Percentiles rank a stretch among this genome's conserved stretches.
Evolutionary conservation across 2,329 filamentous ascomycete genomes (phyloP).

Genomic region (Exophiala alcalophila): DNA sequence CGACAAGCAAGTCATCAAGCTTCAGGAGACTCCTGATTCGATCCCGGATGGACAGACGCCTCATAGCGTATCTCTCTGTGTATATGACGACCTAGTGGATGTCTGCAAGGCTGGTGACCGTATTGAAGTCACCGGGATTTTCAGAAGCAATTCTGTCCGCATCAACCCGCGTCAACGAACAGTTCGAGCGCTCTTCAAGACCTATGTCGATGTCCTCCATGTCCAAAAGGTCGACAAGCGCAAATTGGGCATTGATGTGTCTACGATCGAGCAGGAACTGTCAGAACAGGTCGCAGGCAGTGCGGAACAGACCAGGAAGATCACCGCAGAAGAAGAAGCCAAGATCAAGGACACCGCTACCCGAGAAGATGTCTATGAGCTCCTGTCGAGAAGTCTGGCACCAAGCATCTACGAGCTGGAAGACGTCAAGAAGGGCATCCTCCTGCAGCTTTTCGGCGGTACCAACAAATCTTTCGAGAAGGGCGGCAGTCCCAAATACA

Average conservation of each 20-base stretch:
- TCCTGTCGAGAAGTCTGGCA: constrained; percentile 83
- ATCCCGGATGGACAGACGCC: constrained; percentile 95
- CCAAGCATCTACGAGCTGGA: constrained; percentile 98
- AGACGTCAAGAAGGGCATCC: constrained; percentile 96
- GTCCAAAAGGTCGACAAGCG: constrained; percentile 96
- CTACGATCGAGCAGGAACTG: constrained; percentile 80
- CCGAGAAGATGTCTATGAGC: constrained; percentile 85
- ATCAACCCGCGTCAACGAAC: constrained; percentile 90
- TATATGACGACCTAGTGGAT: constrained; percentile 95
- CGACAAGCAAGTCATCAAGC: constrained; percentile 97
- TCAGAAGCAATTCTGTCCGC: constrained; percentile 88
- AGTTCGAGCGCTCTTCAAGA: constrained; percentile 96
- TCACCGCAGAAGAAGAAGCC: constrained; percentile 80
- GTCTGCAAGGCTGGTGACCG: constrained; percentile 97
- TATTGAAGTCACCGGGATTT: constrained; percentile 93
- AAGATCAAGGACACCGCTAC: constrained; percentile 79
- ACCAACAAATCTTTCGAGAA: constrained; percentile 98
- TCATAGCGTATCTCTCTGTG: constrained; percentile 92
- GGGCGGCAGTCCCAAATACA: constrained; percentile 89
- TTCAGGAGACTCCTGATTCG: constrained; percentile 94
- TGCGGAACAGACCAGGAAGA: constrained; percentile 78
- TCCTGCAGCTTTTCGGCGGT: constrained; percentile 93
- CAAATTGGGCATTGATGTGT: constrained; percentile 84
- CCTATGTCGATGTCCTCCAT: constrained; percentile 91
- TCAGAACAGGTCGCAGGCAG: constrained; percentile 68